These are phyloP conservation scores for Artomyces pyxidatus DNA, from an alignment of 768 basidiomycete species.

Conservation along the genomic window DNA sequence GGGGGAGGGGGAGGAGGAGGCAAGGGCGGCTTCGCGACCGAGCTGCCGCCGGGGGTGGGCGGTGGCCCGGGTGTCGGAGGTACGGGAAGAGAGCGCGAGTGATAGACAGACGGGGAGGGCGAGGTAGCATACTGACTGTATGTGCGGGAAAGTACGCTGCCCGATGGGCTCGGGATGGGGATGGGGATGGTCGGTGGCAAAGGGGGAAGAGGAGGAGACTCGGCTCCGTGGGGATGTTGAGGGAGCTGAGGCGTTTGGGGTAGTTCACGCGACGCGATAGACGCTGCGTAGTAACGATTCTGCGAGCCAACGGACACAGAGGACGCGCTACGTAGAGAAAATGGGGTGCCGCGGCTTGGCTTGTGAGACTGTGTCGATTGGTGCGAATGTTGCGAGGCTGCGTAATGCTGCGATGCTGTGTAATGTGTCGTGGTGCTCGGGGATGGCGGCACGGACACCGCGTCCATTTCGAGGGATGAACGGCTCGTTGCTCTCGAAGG, in stretches of 20 bases:
- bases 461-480: background rate
- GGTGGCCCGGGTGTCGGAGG: background rate
- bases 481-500: background rate
- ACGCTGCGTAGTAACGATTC: background rate
- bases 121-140: background rate
- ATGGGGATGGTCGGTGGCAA: background rate
- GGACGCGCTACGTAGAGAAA: background rate
- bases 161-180: background rate
- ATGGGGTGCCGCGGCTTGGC: background rate
- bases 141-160: background rate
- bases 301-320: background rate
- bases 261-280: background rate
- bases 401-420: background rate
- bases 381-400: no score
- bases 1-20: background rate
- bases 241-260: background rate
- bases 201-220: background rate
- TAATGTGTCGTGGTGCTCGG: background rate
- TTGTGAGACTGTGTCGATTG: background rate
- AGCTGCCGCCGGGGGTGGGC: no score
- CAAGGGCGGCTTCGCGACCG: background rate
- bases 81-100: background rate
- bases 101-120: background rate
- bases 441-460: background rate
- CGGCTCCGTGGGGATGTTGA: background rate